Percentiles rank a stretch among this genome's conserved stretches.
Conservation (phyloP, 768 basidiomycete genomes). For the Agrocybe praecox region DNA sequence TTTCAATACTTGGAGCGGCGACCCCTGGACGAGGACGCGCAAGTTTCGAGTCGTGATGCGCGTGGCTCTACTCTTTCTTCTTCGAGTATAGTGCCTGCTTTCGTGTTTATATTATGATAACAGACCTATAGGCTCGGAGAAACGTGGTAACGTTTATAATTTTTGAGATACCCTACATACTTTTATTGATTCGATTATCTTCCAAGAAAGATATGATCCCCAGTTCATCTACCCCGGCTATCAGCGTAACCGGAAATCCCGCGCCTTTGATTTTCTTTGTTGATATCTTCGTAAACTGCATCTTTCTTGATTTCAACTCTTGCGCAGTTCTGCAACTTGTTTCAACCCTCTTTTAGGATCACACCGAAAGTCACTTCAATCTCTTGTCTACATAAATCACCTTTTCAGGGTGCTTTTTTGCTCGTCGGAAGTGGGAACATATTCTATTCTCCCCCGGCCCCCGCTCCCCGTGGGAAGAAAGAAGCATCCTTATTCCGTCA, state of each 20-base stretch:
- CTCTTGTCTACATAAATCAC: background rate
- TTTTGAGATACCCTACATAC: too few relatives aligned
- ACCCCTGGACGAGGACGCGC: background rate
- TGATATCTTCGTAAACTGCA: too few relatives aligned
- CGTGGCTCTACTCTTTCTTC: background rate
- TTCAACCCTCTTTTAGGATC: too few relatives aligned
- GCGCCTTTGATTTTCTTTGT: too few relatives aligned
- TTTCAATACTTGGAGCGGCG: too few relatives aligned
- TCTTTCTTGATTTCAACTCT: too few relatives aligned
- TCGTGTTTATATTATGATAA: too few relatives aligned
- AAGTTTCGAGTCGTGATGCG: background rate
- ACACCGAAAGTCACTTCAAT: background rate
- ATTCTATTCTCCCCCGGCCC: background rate
- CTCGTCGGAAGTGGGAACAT: background rate
- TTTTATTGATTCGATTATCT: background rate
- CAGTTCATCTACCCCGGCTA: background rate
- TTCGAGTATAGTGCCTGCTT: background rate
- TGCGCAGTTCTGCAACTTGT: too few relatives aligned
- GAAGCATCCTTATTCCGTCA: background rate
- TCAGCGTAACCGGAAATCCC: background rate
- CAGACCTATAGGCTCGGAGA: too few relatives aligned
- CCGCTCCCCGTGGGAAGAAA: constrained; percentile 11
- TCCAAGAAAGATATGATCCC: background rate
- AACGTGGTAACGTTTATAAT: too few relatives aligned
- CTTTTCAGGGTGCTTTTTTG: background rate